Evolutionary conservation across 495 filamentous ascomycete species (phyloP).

Genomic region (Hypoxylon crocopeplum): DNA sequence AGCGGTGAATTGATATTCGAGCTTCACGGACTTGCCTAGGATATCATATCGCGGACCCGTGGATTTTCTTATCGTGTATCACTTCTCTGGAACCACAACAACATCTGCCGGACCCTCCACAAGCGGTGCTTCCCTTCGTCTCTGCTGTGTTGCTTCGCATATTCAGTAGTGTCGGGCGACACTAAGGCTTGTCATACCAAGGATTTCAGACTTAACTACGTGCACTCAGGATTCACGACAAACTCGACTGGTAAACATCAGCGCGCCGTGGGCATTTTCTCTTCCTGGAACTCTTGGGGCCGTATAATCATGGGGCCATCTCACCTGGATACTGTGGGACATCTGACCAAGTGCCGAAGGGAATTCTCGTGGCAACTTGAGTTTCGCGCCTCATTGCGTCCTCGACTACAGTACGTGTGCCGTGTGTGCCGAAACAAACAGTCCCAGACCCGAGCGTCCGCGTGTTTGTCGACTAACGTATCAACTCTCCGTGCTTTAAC

Average conservation of each 20-base stretch:
- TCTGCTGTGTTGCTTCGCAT: slow-evolving; percentile 37
- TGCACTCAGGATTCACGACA: slow-evolving; percentile 23
- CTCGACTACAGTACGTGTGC: slow-evolving; percentile 32
- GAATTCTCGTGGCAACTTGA: slow-evolving; percentile 12
- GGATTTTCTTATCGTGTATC: slow-evolving; percentile 34
- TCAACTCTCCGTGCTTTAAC: slow-evolving; percentile 21
- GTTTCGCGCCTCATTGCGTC: slow-evolving; percentile 11
- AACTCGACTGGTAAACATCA: slow-evolving; percentile 12
- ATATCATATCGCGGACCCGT: slow-evolving; percentile 14
- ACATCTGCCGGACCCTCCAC: slow-evolving; percentile 10
- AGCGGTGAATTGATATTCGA: slow-evolving; percentile 29
- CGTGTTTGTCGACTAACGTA: slow-evolving; percentile 27
- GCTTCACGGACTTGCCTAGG: slow-evolving; percentile 17
- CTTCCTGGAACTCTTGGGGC: neutral
- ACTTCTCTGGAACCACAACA: slow-evolving; percentile 6
- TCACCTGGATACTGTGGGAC: slow-evolving; percentile 7
- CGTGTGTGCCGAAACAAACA: slow-evolving; percentile 25
- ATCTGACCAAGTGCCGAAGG: slow-evolving; percentile 1
- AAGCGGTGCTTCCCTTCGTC: slow-evolving; percentile 30
- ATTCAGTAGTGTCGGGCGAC: slow-evolving; percentile 32
- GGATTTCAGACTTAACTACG: slow-evolving; percentile 12
- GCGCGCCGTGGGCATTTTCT: neutral
- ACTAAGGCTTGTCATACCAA: slow-evolving; percentile 17
- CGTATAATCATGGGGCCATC: slow-evolving; percentile 11
- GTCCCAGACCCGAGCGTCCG: slow-evolving; percentile 12